phyloP scores from a whole-genome alignment of 306 rosid genomes.

The Vigna trinervia region DNA sequence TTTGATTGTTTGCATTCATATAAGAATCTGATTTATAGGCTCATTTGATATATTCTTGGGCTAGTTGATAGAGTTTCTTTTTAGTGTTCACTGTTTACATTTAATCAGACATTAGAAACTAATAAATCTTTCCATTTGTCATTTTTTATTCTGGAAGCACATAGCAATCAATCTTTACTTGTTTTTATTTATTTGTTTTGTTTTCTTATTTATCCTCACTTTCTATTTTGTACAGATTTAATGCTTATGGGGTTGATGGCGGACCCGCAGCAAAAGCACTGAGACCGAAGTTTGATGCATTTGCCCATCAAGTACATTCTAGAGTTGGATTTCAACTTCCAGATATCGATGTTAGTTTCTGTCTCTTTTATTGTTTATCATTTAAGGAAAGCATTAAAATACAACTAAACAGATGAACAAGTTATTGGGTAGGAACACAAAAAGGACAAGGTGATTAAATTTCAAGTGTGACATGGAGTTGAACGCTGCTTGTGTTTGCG shows the following conservation, averaged over 20 bases:
- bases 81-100: neutral
- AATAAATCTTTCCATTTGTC: conserved; percentile 23
- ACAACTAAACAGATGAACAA: conserved; percentile 26
- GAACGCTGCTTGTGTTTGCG: conserved; percentile 32
- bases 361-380: conserved; percentile 9
- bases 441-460: conserved; percentile 18
- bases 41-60: neutral
- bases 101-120: conserved; percentile 19
- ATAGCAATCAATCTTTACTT: conserved; percentile 8
- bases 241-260: conserved; percentile 62
- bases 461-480: conserved; percentile 10
- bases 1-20: neutral
- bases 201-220: neutral
- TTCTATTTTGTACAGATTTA: conserved; percentile 45
- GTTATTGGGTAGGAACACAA: conserved; percentile 3
- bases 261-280: conserved; percentile 59
- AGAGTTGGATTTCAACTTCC: conserved; percentile 58
- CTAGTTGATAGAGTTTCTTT: neutral
- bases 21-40: neutral
- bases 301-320: conserved; percentile 48
- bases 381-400: conserved; percentile 31
- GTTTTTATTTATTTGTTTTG: neutral
- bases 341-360: conserved; percentile 56
- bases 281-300: conserved; percentile 59
- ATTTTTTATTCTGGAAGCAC: conserved; percentile 21